These are phyloP conservation scores for Saccharomycopsis phalli DNA, from an alignment of 1,139 yeast genomes.

Conservation along the genomic window DNA sequence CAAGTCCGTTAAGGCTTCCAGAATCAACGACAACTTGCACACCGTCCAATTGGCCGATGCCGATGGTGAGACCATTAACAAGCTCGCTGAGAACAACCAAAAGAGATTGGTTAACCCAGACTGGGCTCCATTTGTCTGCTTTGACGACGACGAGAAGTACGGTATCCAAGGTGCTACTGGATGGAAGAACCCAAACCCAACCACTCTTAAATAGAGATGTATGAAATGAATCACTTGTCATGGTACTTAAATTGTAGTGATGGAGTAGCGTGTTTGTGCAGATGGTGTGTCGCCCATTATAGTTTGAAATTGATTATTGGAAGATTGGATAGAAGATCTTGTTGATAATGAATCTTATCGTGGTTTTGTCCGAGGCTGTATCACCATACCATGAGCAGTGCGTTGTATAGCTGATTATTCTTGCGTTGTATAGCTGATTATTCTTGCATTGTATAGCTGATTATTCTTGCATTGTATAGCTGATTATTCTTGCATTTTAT, in stretches of 20 bases:
- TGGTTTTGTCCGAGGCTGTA: no score
- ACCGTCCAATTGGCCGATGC: slow-evolving; percentile 42
- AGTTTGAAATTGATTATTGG: background rate
- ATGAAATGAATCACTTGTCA: background rate
- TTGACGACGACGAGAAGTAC: slow-evolving; percentile 19
- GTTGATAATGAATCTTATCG: no score
- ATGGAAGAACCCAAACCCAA: slow-evolving; percentile 20
- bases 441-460: no score
- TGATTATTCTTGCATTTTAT: no score
- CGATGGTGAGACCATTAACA: slow-evolving; percentile 43
- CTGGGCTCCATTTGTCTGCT: slow-evolving; percentile 19
- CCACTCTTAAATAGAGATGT: slow-evolving; percentile 1
- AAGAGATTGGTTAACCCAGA: slow-evolving; percentile 40
- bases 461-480: no score
- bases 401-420: no score
- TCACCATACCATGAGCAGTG: no score
- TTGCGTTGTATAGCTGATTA: no score
- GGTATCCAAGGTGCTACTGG: slow-evolving; percentile 17
- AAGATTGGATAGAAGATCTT: no score
- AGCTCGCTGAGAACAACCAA: slow-evolving; percentile 38
- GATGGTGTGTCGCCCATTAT: background rate
- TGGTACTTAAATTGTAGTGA: background rate
- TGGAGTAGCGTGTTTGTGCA: background rate
- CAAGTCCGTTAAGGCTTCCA: slow-evolving; percentile 52
- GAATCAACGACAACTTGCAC: slow-evolving; percentile 52